Base-by-base conservation (phyloP, 495 filamentous ascomycete genomes). In the Sphaerosporella brunnea region DNA sequence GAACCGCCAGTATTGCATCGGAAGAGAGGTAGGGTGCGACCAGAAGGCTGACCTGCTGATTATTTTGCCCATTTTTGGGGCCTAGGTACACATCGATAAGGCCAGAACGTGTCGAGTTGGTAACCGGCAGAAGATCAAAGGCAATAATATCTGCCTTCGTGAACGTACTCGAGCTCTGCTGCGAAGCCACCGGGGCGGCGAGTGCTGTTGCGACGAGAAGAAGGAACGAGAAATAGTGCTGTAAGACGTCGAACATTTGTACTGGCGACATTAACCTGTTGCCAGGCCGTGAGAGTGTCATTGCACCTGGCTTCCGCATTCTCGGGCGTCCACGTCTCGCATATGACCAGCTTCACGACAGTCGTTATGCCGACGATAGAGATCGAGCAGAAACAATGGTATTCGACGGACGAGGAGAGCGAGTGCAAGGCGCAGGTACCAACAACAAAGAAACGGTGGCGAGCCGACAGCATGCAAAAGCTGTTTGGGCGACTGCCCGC, bases 1-100 rank as follows among this genome's bases (percentile, higher is more conserved):
- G 55, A 16, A 58, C 47, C 32, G 50, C 36, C 15, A 40, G 42
- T 16, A 50, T 48, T 2, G 46, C 35, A 3, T 52, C 50, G 2
- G 54, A 54, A 20, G 45, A 46, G 9, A 50, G 53, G 54, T 57
- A 58, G 21, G 52, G 56, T 1, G 50, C 30, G n/a, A 50, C 54
- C 16, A 58, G 45, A 18, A 58, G 35, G 36, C 39, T 23, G 11
- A 58, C 18, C 24, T 50, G 32, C 28, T 58, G 55, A 18, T 18
- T 18, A 37, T 37, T 18, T 32, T 5, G 5, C 18, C 3, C 37
- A 16, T 2, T 19, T 16, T 20, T 40, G 21, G 9, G 21, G 3
- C 40, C 40, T 10, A 43, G 40, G 9, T 19, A 25, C 2, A 43
- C 24, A 9, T 24, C 24, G 2, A 43, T 13, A 10, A 43, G 7